Evolutionary conservation across 371 early-diverging fungal species (phyloP), one percentile per base, ranked within the genome.

Genomic region (Syncephalastrum contaminatum): DNA sequence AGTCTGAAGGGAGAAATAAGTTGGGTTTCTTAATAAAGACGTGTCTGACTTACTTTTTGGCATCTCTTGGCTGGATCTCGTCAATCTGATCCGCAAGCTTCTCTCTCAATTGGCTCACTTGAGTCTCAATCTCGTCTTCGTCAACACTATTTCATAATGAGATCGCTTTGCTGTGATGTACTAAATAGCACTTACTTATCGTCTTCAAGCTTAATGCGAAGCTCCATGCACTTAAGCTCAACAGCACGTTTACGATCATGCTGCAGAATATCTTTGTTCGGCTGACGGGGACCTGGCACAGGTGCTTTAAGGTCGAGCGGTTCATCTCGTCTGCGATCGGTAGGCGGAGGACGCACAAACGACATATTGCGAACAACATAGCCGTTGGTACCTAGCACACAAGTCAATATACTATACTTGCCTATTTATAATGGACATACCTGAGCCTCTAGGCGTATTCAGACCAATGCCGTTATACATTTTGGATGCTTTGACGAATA

Each of bases 401-500:
- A 2, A 19, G 21, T 52, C 14, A 42, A 45, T 47, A 19, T 8
- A 53, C 10, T 49, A 22, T 3, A 13, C 12, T 7, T 25, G 27
- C 16, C 27, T 14, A 16, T n/a, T n/a, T n/a, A 15, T 36, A 4
- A 55, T 48, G n/a, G n/a, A 51, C 25, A 59, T 71, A 60, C 97
- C 97, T 52, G 90, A 91, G 24, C 98, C 98, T 59, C 98, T 85
- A 20, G 96, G 86, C 2, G 97, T 97, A 24, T 79, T 67, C 22
- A 98, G 84, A n/a, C 98, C 98, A 57, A 93, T 91, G 56, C 92
- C 92, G 79, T 91, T 91, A 58, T 93, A 93, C 90, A 90, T 90
- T 4, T 55, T 22, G 13, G 13, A 16, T 13, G 24, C 25, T 21
- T 21, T 24, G 41, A 53, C 48, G 43, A 20, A 57, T 14, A 42